Percentiles rank a stretch among this genome's conserved stretches.
phyloP scores from a whole-genome alignment of 106 monocot genomes.

The Posidonia australis region DNA sequence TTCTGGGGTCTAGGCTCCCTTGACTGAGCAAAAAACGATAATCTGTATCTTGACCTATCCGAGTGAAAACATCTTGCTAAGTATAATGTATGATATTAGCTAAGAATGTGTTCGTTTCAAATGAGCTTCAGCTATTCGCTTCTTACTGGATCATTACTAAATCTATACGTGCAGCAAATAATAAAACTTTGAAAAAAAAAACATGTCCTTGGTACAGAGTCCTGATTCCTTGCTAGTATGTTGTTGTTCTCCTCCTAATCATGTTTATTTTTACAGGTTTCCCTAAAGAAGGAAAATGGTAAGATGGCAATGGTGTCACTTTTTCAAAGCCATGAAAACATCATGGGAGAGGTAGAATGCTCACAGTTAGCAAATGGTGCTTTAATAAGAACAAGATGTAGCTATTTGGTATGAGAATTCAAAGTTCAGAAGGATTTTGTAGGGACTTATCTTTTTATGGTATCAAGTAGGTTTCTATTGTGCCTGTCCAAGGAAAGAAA shows the following conservation, averaged over 20 bases:
- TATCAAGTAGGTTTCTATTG: slow-evolving; percentile 57
- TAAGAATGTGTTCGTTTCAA: background rate
- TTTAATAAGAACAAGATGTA: background rate
- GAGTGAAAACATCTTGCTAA: too few relatives aligned
- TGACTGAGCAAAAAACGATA: too few relatives aligned
- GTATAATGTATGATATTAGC: background rate
- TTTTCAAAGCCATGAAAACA: slow-evolving; percentile 84
- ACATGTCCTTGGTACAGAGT: too few relatives aligned
- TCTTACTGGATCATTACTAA: too few relatives aligned
- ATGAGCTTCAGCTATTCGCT: too few relatives aligned
- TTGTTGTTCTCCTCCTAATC: background rate
- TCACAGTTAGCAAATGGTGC: background rate
- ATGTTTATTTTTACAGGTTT: slow-evolving; percentile 30
- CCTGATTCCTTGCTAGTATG: background rate
- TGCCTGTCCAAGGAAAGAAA: slow-evolving; percentile 72
- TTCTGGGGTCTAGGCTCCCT: too few relatives aligned
- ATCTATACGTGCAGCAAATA: too few relatives aligned
- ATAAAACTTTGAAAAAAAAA: too few relatives aligned
- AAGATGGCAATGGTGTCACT: slow-evolving; percentile 65
- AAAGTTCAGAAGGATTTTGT: background rate
- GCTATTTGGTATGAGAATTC: background rate
- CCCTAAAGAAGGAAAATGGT: slow-evolving; percentile 91
- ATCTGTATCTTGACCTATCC: too few relatives aligned
- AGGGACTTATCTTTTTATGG: background rate
- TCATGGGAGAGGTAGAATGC: slow-evolving; percentile 60